A percentile compares a stretch with the other conserved stretches of the same genome.
Evolutionary conservation across 2,329 filamentous ascomycete genomes (phyloP).

Genomic region (Fusarium acutatum): DNA sequence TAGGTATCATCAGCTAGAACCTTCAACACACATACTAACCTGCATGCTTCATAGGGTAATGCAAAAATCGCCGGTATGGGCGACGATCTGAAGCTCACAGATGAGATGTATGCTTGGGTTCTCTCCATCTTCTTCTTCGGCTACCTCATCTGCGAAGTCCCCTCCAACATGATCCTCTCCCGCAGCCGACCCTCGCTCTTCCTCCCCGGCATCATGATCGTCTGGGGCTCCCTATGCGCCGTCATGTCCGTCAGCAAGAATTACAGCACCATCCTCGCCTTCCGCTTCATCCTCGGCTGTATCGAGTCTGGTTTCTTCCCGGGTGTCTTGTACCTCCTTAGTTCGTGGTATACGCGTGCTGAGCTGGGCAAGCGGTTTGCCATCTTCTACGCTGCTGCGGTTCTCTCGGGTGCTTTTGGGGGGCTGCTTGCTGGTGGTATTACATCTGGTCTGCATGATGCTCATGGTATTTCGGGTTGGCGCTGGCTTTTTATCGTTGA

Average conservation of each 20-base stretch:
- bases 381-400: background rate
- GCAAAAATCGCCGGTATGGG: background rate
- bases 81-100: rapidly evolving
- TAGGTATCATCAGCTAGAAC: rapidly evolving
- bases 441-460: background rate
- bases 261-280: background rate
- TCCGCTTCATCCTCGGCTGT: background rate
- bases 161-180: background rate
- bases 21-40: background rate
- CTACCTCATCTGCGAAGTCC: background rate
- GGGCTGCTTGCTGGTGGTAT: background rate
- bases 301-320: background rate
- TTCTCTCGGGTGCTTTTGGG: background rate
- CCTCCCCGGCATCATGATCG: background rate
- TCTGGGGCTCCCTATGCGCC: background rate
- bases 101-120: background rate
- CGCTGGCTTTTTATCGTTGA: background rate
- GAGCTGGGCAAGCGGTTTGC: background rate
- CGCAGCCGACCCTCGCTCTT: background rate
- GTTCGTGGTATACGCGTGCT: background rate
- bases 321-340: background rate
- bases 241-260: background rate
- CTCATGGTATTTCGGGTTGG: background rate
- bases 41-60: background rate
- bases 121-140: background rate